Base-by-base conservation (phyloP, 352 stramenopile genomes). In the Pythium apleroticum region DNA sequence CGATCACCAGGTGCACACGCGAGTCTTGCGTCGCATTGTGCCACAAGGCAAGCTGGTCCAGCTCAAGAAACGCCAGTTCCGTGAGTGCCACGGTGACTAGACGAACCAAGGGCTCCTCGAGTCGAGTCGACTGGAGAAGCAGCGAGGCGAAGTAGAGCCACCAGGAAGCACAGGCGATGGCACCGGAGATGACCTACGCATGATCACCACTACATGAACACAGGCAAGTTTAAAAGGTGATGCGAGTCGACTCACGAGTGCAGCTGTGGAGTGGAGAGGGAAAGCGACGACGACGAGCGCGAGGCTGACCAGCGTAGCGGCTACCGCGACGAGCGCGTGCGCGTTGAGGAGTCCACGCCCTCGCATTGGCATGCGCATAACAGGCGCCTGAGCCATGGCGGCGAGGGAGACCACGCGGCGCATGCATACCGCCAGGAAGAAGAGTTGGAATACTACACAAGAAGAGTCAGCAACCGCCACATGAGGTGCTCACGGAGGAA, bases 371-470 rank as follows among this genome's bases (percentile, higher is more conserved):
- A 19, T 31, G 52, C n/a, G 2, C 9, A 19, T 17, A 35, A 9
- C 19, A 24, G 19, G 43, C 4, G 43, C 43, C 43, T 17, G 43
- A 37, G 11, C 19, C 41, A 27, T 22, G 27, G 24, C 65, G 30
- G 48, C 52, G 57, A 88, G 69, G 20, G 41, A 59, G n/a, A 80
- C 35, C 33, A 87, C 73, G 19, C 75, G 69, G 27, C 39, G 66
- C 72, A 86, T 78, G 27, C 74, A 78, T 14, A 80, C 25, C 5
- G 71, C 41, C 3, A 81, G 48, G 28, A 90, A 72, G 2, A 55
- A 75, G 65, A 50, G 52, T 72, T 90, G 52, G 12, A 61, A 43
- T 10, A 30, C 64, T 69, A 45, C 22, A 25, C 11, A 41, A 14
- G 9, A 11, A 17, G 12, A 30, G 37, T 52, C 17, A 46, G n/a